These are phyloP conservation scores for Besnoitia besnoiti DNA, from an alignment of 169 alveolate species.

Conservation along the genomic window DNA sequence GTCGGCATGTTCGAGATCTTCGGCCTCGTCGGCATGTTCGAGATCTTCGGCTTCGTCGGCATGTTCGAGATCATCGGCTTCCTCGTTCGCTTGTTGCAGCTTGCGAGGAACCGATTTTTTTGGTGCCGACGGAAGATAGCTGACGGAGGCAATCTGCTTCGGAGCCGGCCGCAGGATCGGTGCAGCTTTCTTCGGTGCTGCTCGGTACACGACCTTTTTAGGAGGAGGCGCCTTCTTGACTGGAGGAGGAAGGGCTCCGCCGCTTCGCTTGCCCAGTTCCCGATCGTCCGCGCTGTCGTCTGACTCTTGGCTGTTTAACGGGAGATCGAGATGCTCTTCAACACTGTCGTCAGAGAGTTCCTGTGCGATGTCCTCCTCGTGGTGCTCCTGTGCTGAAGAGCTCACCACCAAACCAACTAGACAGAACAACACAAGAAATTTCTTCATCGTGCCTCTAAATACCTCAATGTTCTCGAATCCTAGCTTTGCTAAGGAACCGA, in stretches of 20 bases:
- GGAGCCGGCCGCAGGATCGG: neutral
- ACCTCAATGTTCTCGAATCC: neutral
- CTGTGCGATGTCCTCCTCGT: neutral
- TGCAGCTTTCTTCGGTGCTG: slow-evolving; percentile 1
- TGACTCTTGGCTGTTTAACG: neutral
- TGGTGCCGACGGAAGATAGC: neutral
- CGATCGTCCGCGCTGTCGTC: neutral
- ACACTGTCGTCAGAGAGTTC: neutral
- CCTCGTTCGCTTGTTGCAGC: neutral
- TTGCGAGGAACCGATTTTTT: neutral
- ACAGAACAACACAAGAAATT: slow-evolving; percentile 1
- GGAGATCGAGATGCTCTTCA: neutral
- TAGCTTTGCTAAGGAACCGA: neutral
- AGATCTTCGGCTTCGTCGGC: neutral
- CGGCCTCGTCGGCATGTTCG: neutral
- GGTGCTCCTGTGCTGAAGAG: neutral
- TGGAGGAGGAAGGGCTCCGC: slow-evolving; percentile 2
- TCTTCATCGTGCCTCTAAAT: neutral
- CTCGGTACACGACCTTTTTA: neutral
- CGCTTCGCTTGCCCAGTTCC: neutral
- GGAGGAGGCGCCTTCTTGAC: neutral
- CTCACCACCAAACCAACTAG: neutral
- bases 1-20: neutral
- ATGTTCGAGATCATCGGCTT: neutral
- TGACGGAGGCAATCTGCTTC: neutral